phyloP scores from a whole-genome alignment of 768 basidiomycete species.

The Pisolithus microcarpus region DNA sequence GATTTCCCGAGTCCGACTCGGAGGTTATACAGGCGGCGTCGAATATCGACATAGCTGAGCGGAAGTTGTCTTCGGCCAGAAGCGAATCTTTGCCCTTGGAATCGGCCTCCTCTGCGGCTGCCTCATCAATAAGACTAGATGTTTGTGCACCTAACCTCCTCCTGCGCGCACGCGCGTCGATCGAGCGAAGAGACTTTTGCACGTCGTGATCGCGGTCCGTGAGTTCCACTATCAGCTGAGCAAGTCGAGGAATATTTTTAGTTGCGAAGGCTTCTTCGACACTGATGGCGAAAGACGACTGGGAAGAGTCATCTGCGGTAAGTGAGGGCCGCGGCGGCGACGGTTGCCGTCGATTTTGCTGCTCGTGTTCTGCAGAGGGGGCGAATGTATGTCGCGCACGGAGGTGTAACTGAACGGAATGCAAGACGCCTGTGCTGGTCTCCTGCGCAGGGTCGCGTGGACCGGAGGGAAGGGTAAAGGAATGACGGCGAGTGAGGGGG shows the following conservation, averaged over 20 bases:
- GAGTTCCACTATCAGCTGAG: conserved; percentile 51
- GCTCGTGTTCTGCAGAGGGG: conserved; percentile 12
- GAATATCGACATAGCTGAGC: conserved; percentile 67
- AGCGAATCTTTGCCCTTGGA: conserved; percentile 38
- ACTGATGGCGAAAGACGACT: conserved; percentile 16
- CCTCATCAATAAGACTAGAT: conserved; percentile 7
- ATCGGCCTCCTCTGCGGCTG: conserved; percentile 7
- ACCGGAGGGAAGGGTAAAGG: conserved; percentile 44
- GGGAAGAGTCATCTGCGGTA: not conserved
- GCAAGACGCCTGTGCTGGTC: conserved; percentile 45
- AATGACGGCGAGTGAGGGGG: conserved; percentile 50
- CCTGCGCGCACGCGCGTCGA: conserved; percentile 38
- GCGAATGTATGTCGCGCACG: conserved; percentile 55
- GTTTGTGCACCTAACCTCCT: conserved; percentile 23
- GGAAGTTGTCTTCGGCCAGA: conserved; percentile 60
- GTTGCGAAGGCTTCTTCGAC: conserved; percentile 14
- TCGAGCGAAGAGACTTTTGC: conserved; percentile 32
- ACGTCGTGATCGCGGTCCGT: conserved; percentile 65
- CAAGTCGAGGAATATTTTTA: conserved; percentile 5
- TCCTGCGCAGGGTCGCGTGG: conserved; percentile 29
- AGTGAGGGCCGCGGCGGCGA: conserved; percentile 25
- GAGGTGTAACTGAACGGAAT: conserved; percentile 57
- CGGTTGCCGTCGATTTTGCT: conserved; percentile 5
- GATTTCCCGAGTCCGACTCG: conserved; percentile 9
- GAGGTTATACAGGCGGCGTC: conserved; percentile 40